Conservation (phyloP, 2,329 filamentous ascomycete genomes). For the Aspergillus awamori region DNA sequence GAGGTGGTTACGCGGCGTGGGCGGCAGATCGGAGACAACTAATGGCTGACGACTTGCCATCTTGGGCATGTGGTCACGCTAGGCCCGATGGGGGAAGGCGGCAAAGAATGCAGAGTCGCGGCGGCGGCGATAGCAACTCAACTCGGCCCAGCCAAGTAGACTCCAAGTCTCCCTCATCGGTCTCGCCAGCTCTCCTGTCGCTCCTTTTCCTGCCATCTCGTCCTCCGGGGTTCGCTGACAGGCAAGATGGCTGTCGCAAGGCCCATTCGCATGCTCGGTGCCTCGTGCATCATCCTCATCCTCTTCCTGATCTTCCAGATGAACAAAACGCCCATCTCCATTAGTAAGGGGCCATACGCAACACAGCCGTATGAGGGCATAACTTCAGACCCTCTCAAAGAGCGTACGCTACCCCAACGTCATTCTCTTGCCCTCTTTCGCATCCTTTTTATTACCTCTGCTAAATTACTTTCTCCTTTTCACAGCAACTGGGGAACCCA, state of each 20-base stretch:
- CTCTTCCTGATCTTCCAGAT: constrained; percentile 78
- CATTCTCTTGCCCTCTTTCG: neutral
- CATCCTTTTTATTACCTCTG: neutral
- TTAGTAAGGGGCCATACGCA: constrained; percentile 44
- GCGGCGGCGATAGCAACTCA: constrained; percentile 7
- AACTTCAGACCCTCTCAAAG: constrained; percentile 80
- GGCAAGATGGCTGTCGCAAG: constrained; percentile 76
- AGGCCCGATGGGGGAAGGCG: constrained; percentile 31
- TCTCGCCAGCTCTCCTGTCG: constrained; percentile 3
- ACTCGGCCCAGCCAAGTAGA: neutral
- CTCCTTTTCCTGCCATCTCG: constrained; percentile 20
- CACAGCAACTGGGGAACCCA: constrained; percentile 79
- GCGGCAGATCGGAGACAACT: neutral
- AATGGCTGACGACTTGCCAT: neutral
- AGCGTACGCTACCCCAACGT: constrained; percentile 63
- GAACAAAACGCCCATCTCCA: constrained; percentile 53
- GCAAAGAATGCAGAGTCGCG: constrained; percentile 7
- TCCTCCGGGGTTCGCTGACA: constrained; percentile 22
- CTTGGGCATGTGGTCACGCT: constrained; percentile 20
- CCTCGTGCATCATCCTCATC: constrained; percentile 71
- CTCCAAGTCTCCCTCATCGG: constrained; percentile 10
- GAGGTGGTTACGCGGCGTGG: constrained; percentile 18
- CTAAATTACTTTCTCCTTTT: constrained; percentile 17
- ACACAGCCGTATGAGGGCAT: constrained; percentile 56
- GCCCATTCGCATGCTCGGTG: constrained; percentile 77